Conservation (phyloP, 1,284 basidiomycete genomes). For the Peniophora sp. region DNA sequence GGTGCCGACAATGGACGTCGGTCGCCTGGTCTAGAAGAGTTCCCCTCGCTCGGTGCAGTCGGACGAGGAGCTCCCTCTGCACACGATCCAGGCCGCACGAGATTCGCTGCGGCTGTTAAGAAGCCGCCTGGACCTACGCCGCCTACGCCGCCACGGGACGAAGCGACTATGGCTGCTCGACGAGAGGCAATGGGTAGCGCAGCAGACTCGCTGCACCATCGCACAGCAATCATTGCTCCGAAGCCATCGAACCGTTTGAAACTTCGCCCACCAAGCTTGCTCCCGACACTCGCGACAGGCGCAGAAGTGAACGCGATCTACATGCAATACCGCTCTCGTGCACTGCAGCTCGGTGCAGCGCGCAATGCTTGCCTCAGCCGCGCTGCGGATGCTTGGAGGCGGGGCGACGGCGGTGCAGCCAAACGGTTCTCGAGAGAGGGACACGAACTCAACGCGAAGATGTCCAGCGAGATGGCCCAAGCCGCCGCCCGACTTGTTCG, state of each 20-base stretch:
- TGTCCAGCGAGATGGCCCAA: constrained; percentile 76
- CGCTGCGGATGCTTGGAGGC: constrained; percentile 91
- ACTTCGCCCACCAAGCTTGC: constrained; percentile 72
- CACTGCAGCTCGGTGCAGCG: constrained; percentile 86
- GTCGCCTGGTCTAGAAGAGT: constrained; percentile 68
- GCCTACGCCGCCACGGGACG: constrained; percentile 16
- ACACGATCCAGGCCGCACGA: constrained; percentile 70
- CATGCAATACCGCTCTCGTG: constrained; percentile 79
- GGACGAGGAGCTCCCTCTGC: constrained; percentile 33
- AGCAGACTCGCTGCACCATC: constrained; percentile 55
- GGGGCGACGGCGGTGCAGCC: constrained; percentile 91
- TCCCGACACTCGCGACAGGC: constrained; percentile 87
- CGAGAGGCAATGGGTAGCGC: constrained; percentile 49
- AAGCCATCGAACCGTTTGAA: constrained; percentile 78
- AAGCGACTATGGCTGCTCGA: constrained; percentile 34
- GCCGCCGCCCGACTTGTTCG: constrained; percentile 77
- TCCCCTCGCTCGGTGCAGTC: constrained; percentile 62
- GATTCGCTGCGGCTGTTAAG: constrained; percentile 82
- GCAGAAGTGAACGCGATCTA: constrained; percentile 75
- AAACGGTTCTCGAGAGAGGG: constrained; percentile 92
- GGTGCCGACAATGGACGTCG: constrained; percentile 39
- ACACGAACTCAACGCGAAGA: constrained; percentile 85
- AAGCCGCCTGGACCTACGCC: constrained; percentile 32
- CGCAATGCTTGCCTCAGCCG: constrained; percentile 92
- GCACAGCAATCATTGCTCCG: constrained; percentile 70